These are phyloP conservation scores for Rhytidiadelphus loreus DNA, from an alignment of 225 moss, liverwort and hornwort species.

Conservation along the genomic window DNA sequence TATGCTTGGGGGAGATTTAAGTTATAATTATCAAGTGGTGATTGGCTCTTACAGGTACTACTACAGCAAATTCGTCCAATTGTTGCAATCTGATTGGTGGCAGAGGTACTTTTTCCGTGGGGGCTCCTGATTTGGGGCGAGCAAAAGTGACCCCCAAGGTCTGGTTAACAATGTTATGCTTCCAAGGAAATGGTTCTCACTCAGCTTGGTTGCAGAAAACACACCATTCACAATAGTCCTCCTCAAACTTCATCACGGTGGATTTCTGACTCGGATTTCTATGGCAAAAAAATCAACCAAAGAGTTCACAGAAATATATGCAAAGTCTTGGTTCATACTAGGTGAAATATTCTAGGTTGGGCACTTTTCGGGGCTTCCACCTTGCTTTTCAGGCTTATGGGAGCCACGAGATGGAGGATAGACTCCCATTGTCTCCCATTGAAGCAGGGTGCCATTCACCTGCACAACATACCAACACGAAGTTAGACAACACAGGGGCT, in stretches of 20 bases:
- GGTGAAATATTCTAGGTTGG: constrained; percentile 13
- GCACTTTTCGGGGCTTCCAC: constrained; percentile 26
- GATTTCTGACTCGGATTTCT: not conserved
- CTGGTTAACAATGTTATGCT: too few species aligned
- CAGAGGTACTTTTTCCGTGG: too few species aligned
- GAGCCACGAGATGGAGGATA: constrained; percentile 61
- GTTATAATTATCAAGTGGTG: too few species aligned
- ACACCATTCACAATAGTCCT: not conserved
- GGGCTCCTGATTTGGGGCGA: too few species aligned
- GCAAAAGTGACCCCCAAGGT: too few species aligned
- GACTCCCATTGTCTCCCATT: constrained; percentile 37
- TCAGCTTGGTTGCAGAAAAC: not conserved
- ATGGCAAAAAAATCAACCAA: not conserved
- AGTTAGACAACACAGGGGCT: not conserved
- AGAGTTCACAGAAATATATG: not conserved
- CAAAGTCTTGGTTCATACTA: not conserved
- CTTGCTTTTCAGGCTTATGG: constrained; percentile 42
- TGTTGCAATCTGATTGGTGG: too few species aligned
- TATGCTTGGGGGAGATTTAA: too few species aligned
- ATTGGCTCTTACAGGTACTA: too few species aligned
- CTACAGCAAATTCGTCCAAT: too few species aligned
- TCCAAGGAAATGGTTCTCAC: not conserved
- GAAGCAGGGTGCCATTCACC: constrained; percentile 80
- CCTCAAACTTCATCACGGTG: not conserved
- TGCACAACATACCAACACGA: not conserved